Percentiles rank a stretch among this genome's conserved stretches.
These are phyloP conservation scores for Lindgomyces ingoldianus DNA, from an alignment of 495 filamentous ascomycete genomes.

Conservation along the genomic window DNA sequence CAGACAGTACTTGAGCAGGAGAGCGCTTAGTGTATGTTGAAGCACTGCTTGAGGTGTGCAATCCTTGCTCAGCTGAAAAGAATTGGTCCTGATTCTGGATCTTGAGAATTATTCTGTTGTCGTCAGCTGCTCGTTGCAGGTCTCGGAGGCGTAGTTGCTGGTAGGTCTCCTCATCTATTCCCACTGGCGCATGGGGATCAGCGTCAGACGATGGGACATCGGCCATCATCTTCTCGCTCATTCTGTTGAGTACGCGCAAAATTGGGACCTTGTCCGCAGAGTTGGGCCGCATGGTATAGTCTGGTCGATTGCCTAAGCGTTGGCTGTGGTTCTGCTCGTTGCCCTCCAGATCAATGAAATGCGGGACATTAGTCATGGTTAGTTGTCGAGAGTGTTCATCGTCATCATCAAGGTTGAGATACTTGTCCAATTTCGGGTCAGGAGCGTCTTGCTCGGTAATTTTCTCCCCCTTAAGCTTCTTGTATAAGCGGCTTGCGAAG, in stretches of 20 bases:
- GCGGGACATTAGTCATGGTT: constrained; percentile 65
- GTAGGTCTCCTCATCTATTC: constrained; percentile 74
- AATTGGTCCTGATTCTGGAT: constrained; percentile 82
- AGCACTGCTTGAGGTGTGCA: constrained; percentile 31
- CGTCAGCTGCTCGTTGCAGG: constrained; percentile 70
- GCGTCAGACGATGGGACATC: constrained; percentile 76
- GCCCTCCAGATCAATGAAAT: constrained; percentile 86
- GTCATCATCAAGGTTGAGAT: constrained; percentile 70
- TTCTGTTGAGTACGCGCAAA: constrained; percentile 77
- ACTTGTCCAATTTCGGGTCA: constrained; percentile 80
- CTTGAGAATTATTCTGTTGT: constrained; percentile 76
- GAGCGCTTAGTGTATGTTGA: constrained; percentile 32
- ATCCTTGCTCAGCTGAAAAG: constrained; percentile 63
- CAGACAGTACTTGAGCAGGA: constrained; percentile 64
- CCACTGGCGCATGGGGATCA: constrained; percentile 62
- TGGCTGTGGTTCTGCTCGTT: constrained; percentile 90
- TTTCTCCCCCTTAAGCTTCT: constrained; percentile 87
- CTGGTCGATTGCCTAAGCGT: constrained; percentile 76
- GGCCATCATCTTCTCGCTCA: constrained; percentile 88
- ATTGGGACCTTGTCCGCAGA: constrained; percentile 70
- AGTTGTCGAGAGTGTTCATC: constrained; percentile 53
- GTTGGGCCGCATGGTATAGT: constrained; percentile 80
- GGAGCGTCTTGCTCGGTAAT: constrained; percentile 70
- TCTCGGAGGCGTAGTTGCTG: constrained; percentile 77
- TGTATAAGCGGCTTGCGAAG: constrained; percentile 84